phyloP scores from a whole-genome alignment of 345 rosid genomes.

The Syzygium aqueum region DNA sequence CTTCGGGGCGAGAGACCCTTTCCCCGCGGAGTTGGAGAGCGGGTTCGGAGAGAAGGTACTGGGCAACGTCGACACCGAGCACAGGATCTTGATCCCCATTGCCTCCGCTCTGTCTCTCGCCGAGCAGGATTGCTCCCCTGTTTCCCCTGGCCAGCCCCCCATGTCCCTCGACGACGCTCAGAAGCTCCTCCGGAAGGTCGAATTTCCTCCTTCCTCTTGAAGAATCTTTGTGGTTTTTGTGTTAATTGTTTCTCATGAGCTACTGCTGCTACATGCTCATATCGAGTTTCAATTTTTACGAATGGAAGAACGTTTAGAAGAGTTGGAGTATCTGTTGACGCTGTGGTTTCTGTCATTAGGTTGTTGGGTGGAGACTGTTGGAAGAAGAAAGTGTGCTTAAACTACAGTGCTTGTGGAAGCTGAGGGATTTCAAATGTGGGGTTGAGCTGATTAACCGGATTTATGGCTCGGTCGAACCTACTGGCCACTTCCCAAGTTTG shows the following conservation, averaged over 20 bases:
- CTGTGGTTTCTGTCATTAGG: conserved; percentile 20
- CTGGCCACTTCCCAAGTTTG: conserved; percentile 72
- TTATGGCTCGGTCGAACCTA: conserved; percentile 39
- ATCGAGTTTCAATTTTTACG: background rate
- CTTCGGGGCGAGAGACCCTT: conserved; percentile 72
- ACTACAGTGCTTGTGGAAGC: conserved; percentile 82
- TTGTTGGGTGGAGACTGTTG: conserved; percentile 85
- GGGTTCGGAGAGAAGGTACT: conserved; percentile 73
- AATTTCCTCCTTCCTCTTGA: background rate
- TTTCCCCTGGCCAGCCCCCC: conserved; percentile 59
- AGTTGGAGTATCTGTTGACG: background rate
- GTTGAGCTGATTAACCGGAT: conserved; percentile 87
- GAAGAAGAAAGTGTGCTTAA: conserved; percentile 62
- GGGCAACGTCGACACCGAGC: conserved; percentile 60
- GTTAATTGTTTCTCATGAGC: background rate
- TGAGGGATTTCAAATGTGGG: conserved; percentile 67
- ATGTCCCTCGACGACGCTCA: conserved; percentile 52
- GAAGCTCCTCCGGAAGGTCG: conserved; percentile 62
- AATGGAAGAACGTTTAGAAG: background rate
- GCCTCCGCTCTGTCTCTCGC: conserved; percentile 70
- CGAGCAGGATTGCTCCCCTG: conserved; percentile 46
- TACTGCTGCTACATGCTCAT: background rate
- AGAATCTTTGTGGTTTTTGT: background rate
- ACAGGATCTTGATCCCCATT: conserved; percentile 77
- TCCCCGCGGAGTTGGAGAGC: conserved; percentile 74